Evolutionary conservation across 306 rosid species (phyloP), one percentile per base, ranked within the genome.

Genomic region (Betula pendula): DNA sequence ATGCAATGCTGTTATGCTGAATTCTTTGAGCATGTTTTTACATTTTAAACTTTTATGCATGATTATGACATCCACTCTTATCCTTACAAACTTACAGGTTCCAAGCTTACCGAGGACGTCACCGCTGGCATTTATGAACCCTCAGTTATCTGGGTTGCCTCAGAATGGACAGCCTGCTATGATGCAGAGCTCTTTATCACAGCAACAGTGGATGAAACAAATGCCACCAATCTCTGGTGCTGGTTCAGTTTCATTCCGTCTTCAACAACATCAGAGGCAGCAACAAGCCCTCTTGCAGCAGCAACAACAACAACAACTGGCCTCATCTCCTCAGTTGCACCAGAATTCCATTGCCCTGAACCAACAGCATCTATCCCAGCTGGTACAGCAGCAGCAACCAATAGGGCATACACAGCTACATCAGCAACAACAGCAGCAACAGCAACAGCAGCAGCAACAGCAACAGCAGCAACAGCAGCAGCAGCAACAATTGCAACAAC

Each of bases 171-270:
- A 92, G 85, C 87, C 84, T 79, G 88, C 78, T 14, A 79, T 90
- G 88, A 72, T 95, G 47, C 90, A 79, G 81, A 91, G 85, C 82
- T 79, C 98, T 44, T 80, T 96, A 74, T 48, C 97, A 47, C 97
- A 83, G 80, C 93, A 84, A 74, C 98, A 92, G 80, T 91, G 98
- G 98, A 71, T 92, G 68, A 96, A 96, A 85, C 94, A 87, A 88
- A 89, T 95, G 48, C 92, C 97, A 59, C 48, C 89, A 73, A 87
- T 91, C 76, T 81, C 98, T 66, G 85, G 90, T 38, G 81, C 99
- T 75, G 90, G 79, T 68, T 91, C 97, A 35, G 87, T 87, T 51
- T 80, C 92, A 1, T 77, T 71, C 77, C 96, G 87, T 76, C 88
- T 89, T 75, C 97, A 89, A 22, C 92, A 88, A 16, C n/a, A n/a